Base-by-base conservation (phyloP, 768 basidiomycete species). In the Leccinum boreale region DNA sequence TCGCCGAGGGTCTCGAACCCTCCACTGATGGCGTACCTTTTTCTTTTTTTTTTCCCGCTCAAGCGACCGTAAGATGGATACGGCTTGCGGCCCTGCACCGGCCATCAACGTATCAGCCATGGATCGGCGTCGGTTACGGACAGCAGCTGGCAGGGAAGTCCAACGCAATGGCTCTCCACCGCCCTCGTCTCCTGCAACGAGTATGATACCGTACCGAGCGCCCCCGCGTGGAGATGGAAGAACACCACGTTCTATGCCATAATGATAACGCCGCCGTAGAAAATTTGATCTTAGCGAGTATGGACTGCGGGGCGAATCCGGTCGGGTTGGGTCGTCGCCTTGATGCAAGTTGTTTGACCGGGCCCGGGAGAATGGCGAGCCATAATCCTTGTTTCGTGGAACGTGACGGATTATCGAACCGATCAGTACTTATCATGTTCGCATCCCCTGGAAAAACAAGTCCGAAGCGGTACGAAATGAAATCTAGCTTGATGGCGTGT, bases 371-470 rank as follows among this genome's bases (percentile, higher is more conserved):
- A 12, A 45, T 23, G 48, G 46, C 11, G 17, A 24, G 8, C 26
- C 26, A 49, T 49, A 50, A 46, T 23, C 42, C 55, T 57, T 4
- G 31, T 45, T 62, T 46, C 33, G 21, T 45, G 17, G n/a, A 15
- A 45, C 42, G 28, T 42, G 54, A 48, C 21, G 8, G 31, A 35
- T 52, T 44, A 54, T 54, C 52, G 50, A 60, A 36, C 53, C 54
- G 63, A 63, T 61, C 62, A 56, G 53, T 55, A 55, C 60, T 21
- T 44, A 21, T 44, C 42, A 17, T 19, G n/a, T 50, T 53, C 60
- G 58, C 42, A 64, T 65, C 62, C 52, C 29, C 28, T 64, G 48
- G 45, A 44, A 49, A 53, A 26, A 3, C 53, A 58, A 10, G 46
- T 14, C 31, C 31, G 56, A 56, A 55, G 52, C 29, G 31, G 28